Evolutionary conservation across 306 rosid species (phyloP).

Genomic region (Adenanthera pavonina): DNA sequence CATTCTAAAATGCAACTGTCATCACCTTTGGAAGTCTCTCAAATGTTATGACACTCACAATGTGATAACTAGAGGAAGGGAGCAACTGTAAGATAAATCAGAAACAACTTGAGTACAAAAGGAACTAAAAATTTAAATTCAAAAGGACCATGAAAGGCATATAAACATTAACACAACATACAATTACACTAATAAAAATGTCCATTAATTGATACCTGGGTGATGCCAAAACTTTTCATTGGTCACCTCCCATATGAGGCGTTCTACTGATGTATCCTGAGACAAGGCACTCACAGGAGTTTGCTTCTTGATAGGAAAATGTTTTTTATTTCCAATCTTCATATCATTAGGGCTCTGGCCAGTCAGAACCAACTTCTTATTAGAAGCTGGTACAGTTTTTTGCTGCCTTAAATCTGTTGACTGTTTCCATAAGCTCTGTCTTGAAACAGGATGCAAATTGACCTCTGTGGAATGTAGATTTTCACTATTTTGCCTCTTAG

Average conservation of each 20-base stretch:
- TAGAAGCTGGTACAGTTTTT: slow-evolving; percentile 62
- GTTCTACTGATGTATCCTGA: slow-evolving; percentile 93
- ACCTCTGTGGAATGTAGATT: slow-evolving; percentile 64
- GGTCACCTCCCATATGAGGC: slow-evolving; percentile 97
- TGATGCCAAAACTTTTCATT: slow-evolving; percentile 97
- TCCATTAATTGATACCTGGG: slow-evolving; percentile 69
- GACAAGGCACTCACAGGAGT: slow-evolving; percentile 55
- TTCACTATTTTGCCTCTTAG: slow-evolving; percentile 71
- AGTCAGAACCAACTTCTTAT: slow-evolving; percentile 63
- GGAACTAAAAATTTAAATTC: slow-evolving; percentile 31
- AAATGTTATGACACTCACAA: slow-evolving; percentile 74
- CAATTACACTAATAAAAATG: slow-evolving; percentile 3
- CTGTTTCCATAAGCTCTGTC: slow-evolving; percentile 93
- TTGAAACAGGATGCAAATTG: slow-evolving; percentile 69
- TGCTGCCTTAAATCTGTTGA: slow-evolving; percentile 70
- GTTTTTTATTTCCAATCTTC: slow-evolving; percentile 76
- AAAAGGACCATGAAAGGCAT: slow-evolving; percentile 24
- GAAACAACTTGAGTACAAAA: slow-evolving; percentile 43
- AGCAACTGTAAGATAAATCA: slow-evolving; percentile 61
- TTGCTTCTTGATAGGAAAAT: slow-evolving; percentile 79
- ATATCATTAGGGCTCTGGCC: slow-evolving; percentile 69
- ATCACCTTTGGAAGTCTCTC: slow-evolving; percentile 74
- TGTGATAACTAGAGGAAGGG: slow-evolving; percentile 72
- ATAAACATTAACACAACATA: slow-evolving; percentile 25
- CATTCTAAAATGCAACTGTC: slow-evolving; percentile 67